phyloP scores from a whole-genome alignment of 441 rosid species.

The Isatis lusitanica region DNA sequence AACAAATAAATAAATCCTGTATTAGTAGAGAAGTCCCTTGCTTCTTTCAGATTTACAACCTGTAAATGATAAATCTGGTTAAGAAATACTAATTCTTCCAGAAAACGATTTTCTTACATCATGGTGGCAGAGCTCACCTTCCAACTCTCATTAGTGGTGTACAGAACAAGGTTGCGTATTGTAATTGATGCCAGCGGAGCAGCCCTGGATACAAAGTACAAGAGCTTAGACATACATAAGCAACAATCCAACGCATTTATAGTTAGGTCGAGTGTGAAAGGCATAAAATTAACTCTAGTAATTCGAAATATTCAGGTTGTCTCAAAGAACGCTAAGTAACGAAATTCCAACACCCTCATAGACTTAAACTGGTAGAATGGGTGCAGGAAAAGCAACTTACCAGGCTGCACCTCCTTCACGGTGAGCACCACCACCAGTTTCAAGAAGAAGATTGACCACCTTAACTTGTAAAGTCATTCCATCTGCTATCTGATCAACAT shows the following conservation, averaged over 20 bases:
- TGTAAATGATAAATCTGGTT: constrained; percentile 34
- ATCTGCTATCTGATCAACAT: constrained; percentile 84
- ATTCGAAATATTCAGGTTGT: neutral
- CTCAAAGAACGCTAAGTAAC: neutral
- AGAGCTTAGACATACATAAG: constrained; percentile 20
- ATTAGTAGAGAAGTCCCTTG: constrained; percentile 78
- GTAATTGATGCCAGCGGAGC: constrained; percentile 94
- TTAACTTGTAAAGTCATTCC: constrained; percentile 90
- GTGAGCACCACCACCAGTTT: constrained; percentile 75
- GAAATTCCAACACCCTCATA: neutral
- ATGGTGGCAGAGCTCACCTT: constrained; percentile 52
- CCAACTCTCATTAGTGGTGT: constrained; percentile 94
- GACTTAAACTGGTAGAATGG: neutral
- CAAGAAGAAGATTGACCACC: constrained; percentile 92
- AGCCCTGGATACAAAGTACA: constrained; percentile 60
- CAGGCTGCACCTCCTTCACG: constrained; percentile 83
- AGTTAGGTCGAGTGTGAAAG: constrained; percentile 2
- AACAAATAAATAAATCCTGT: constrained; percentile 87
- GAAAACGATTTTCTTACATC: constrained; percentile 14
- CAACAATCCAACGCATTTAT: constrained; percentile 2
- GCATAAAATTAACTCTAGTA: neutral
- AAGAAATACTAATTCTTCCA: constrained; percentile 22
- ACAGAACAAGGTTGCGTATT: constrained; percentile 75
- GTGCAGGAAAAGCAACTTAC: constrained; percentile 45
- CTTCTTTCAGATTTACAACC: constrained; percentile 97